These are phyloP conservation scores for Acacia crassicarpa DNA, from an alignment of 306 rosid species.

Conservation along the genomic window DNA sequence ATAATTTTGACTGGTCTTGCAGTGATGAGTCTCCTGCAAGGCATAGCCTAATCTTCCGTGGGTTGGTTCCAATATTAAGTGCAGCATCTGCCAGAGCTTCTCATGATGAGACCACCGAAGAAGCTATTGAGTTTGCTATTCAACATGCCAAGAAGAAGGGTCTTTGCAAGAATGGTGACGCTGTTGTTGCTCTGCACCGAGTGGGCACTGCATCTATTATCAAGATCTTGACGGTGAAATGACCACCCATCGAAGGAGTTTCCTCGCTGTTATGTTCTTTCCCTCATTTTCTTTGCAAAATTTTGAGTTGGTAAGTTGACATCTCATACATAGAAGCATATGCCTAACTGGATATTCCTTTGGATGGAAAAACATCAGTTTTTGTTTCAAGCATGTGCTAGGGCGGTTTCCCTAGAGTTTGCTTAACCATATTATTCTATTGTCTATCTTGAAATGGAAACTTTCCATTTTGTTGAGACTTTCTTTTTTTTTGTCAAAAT, in stretches of 20 bases:
- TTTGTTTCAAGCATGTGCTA: not conserved
- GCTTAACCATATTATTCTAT: not conserved
- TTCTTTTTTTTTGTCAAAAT: no score
- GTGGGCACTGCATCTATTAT: conserved; percentile 87
- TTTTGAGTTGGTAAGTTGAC: not conserved
- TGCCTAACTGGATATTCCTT: not conserved
- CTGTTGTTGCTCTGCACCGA: conserved; percentile 92
- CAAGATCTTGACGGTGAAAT: conserved; percentile 84
- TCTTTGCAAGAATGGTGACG: conserved; percentile 84
- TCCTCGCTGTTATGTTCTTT: not conserved
- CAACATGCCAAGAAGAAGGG: conserved; percentile 75
- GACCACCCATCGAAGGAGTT: not conserved
- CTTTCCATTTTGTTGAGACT: not conserved
- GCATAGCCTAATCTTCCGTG: conserved; percentile 97
- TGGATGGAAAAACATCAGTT: not conserved
- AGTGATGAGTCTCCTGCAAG: conserved; percentile 98
- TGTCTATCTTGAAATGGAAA: not conserved
- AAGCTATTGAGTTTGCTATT: conserved; percentile 81
- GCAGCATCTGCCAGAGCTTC: conserved; percentile 95
- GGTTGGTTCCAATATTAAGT: conserved; percentile 83
- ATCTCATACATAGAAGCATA: not conserved
- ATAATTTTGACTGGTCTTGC: conserved; percentile 91
- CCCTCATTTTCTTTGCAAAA: not conserved
- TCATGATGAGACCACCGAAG: conserved; percentile 84
- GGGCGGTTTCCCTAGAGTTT: not conserved